Evolutionary conservation across 371 early-diverging fungal species (phyloP), one percentile per base, ranked within the genome.

Genomic region (Fennellomyces sp.): DNA sequence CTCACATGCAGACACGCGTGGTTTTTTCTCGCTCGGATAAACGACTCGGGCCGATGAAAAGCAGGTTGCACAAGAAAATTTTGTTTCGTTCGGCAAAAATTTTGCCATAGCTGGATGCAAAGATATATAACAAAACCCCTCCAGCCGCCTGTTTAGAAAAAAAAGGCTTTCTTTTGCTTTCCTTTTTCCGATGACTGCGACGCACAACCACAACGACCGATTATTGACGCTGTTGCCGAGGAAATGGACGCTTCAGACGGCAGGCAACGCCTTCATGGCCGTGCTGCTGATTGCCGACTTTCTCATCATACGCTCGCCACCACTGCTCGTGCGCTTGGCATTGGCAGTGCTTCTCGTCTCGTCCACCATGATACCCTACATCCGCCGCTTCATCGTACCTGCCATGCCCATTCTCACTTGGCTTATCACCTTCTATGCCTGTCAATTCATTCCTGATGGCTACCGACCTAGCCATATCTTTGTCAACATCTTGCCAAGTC

Each of bases 401-500:
- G 83, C 84, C 48, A 50, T 83, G 39, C 85, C 89, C 25, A 85
- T 88, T 17, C 78, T 83, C n/a, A 75, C 87, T 23, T 90, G 88
- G 88, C 68, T 90, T 26, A 60, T 87, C 42, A 79, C 86, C 21
- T 90, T 87, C 51, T 80, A 83, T 56, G 76, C 83, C 58, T 82
- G 81, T 58, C 85, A 87, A 56, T 88, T 82, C 61, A 87, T 90
- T 55, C 86, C 89, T 13, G 58, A 72, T 25, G 65, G 72, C 5
- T 78, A 77, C 68, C 82, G 88, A 51, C 77, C 80, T 12, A 80
- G 82, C 17, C 82, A 82, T 56, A 90, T 89, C 57, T 83, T 86
- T 59, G 88, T 89, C 64, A 83, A 82, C 58, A 72, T 88, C 31
- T 72, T 90, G 33, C 91, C 91, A 15, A 76, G 84, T 8, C 74